Conservation (phyloP, 2,329 filamentous ascomycete genomes). For the Paramyrothecium sp. region DNA sequence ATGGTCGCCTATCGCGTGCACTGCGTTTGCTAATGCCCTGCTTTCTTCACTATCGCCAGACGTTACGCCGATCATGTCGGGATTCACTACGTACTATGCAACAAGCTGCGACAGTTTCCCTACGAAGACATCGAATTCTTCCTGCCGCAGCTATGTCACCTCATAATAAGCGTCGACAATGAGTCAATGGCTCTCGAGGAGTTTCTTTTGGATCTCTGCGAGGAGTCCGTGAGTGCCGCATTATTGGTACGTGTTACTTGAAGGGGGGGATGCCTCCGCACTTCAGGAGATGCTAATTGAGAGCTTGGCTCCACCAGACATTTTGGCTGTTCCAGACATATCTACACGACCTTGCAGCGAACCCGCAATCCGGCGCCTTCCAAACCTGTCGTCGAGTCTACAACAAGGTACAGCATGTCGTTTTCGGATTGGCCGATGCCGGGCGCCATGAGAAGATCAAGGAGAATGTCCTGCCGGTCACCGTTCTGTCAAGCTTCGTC, state of each 20-base stretch:
- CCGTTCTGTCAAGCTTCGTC: conserved; percentile 77
- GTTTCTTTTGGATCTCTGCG: conserved; percentile 81
- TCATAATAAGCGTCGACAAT: conserved; percentile 84
- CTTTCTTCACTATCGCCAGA: conserved; percentile 43
- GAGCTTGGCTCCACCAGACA: conserved; percentile 51
- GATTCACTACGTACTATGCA: conserved; percentile 86
- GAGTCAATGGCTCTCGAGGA: conserved; percentile 90
- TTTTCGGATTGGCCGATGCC: conserved; percentile 74
- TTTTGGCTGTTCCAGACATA: conserved; percentile 92
- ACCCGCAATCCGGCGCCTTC: conserved; percentile 74
- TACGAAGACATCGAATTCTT: conserved; percentile 95
- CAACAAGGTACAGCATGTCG: conserved; percentile 85
- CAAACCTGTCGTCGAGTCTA: conserved; percentile 81
- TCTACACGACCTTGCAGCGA: conserved; percentile 74
- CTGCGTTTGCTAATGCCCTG: conserved; percentile 2
- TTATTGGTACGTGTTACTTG: conserved; percentile 61
- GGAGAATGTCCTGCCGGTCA: conserved; percentile 78
- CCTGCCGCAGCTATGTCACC: conserved; percentile 82
- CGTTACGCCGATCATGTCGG: conserved; percentile 88
- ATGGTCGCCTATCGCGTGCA: neutral
- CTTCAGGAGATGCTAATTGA: neutral
- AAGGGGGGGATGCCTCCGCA: neutral
- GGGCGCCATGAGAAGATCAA: conserved; percentile 72
- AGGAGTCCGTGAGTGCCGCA: conserved; percentile 83
- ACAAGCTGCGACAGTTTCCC: conserved; percentile 83